Percentiles rank a stretch among this genome's conserved stretches.
Evolutionary conservation across 129 eudicot genomes (phyloP).

Genomic region (Flaveria sonorensis): DNA sequence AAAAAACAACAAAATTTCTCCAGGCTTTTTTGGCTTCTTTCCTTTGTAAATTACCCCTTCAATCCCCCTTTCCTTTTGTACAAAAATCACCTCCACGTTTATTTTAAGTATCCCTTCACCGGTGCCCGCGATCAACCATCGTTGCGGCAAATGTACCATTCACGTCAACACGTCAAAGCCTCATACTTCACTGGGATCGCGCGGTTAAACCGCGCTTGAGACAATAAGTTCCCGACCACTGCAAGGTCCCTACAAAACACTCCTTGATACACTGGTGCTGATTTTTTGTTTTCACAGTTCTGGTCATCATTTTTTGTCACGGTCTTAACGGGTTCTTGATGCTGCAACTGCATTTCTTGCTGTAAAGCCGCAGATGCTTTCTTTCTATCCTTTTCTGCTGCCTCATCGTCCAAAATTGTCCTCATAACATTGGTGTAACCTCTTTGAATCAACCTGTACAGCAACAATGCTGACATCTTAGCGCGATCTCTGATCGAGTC

Average conservation of each 20-base stretch:
- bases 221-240: conserved; percentile 76
- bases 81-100: conserved; percentile 39
- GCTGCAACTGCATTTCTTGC: conserved; percentile 47
- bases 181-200: conserved; percentile 77
- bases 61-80: conserved; percentile 36
- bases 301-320: neutral
- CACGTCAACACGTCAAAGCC: conserved; percentile 74
- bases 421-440: conserved; percentile 63
- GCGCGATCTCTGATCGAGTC: conserved; percentile 80
- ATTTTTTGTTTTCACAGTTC: conserved; percentile 29
- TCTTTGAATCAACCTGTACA: conserved; percentile 76
- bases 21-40: conserved; percentile 36
- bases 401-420: conserved; percentile 62
- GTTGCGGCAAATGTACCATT: conserved; percentile 1
- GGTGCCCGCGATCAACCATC: neutral
- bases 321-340: conserved; percentile 35
- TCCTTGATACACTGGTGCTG: conserved; percentile 71
- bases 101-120: conserved; percentile 6
- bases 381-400: conserved; percentile 67
- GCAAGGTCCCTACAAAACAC: conserved; percentile 92
- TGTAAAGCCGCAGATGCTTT: conserved; percentile 54
- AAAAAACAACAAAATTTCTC: conserved; percentile 53
- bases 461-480: conserved; percentile 65
- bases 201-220: conserved; percentile 67
- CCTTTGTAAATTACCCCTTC: conserved; percentile 33